Percentiles rank a stretch among this genome's conserved stretches.
Evolutionary conservation across 768 basidiomycete species (phyloP).

Genomic region (Vishniacozyma victoriae): DNA sequence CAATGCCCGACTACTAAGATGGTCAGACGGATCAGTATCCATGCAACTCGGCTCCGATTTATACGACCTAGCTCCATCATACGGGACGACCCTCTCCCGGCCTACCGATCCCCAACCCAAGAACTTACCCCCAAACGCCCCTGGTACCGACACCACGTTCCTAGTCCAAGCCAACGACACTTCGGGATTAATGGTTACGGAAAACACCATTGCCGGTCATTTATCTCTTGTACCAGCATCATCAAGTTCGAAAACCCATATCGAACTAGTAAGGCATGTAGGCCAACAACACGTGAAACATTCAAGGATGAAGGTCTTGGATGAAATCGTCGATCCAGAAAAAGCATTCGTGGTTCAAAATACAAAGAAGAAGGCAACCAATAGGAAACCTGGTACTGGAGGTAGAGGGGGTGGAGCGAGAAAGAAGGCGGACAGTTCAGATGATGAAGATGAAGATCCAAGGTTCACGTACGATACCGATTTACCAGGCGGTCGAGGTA

Average conservation of each 20-base stretch:
- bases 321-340: slow-evolving; percentile 15
- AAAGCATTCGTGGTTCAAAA: slow-evolving; percentile 1
- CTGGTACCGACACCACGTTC: slow-evolving; percentile 8
- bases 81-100: slow-evolving; percentile 17
- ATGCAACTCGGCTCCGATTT: slow-evolving; percentile 87
- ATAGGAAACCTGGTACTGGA: slow-evolving; percentile 4
- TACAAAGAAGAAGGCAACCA: slow-evolving; percentile 9
- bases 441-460: slow-evolving; percentile 4
- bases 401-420: slow-evolving; percentile 2
- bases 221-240: slow-evolving; percentile 32
- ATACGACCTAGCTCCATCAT: slow-evolving; percentile 63
- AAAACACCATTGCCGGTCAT: slow-evolving; percentile 39
- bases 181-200: slow-evolving; percentile 32
- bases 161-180: slow-evolving; percentile 16
- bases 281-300: slow-evolving; percentile 41
- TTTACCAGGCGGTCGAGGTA: background rate
- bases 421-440: slow-evolving; percentile 7
- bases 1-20: slow-evolving; percentile 82
- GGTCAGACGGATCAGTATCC: slow-evolving; percentile 91
- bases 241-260: slow-evolving; percentile 35
- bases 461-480: background rate
- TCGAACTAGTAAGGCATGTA: slow-evolving; percentile 33
- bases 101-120: slow-evolving; percentile 5
- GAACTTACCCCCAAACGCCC: background rate
- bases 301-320: slow-evolving; percentile 30